Percentiles rank a stretch among this genome's conserved stretches.
Evolutionary conservation across 352 stramenopile species (phyloP).

Genomic region (Phytophthora hibernalis): DNA sequence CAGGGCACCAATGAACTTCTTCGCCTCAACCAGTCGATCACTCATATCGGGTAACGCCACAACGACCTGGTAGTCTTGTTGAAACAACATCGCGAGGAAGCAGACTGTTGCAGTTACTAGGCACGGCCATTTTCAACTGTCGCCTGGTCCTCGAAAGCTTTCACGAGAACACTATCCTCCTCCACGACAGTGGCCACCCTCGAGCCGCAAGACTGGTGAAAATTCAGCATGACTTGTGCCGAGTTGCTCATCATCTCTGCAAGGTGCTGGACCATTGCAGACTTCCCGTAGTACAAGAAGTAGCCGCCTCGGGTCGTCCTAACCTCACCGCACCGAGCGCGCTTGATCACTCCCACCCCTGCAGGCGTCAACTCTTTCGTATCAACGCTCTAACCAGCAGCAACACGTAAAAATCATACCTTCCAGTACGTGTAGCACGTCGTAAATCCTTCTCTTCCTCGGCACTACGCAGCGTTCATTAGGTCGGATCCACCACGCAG

Average conservation of each 20-base stretch:
- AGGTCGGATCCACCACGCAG: slow-evolving; percentile 3
- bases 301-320: slow-evolving; percentile 43
- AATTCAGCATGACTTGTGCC: slow-evolving; percentile 24
- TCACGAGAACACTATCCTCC: slow-evolving; percentile 54
- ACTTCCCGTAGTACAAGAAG: slow-evolving; percentile 69
- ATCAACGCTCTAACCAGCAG: not conserved
- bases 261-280: slow-evolving; percentile 50
- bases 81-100: slow-evolving; percentile 67
- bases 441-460: slow-evolving; percentile 76
- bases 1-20: slow-evolving; percentile 34
- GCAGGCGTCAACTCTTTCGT: slow-evolving; percentile 12
- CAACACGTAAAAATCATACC: slow-evolving; percentile 35
- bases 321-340: slow-evolving; percentile 45
- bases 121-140: slow-evolving; percentile 57
- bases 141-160: slow-evolving; percentile 56
- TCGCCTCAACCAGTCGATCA: slow-evolving; percentile 55
- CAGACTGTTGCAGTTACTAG: slow-evolving; percentile 59
- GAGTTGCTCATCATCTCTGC: slow-evolving; percentile 40
- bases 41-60: slow-evolving; percentile 47
- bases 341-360: slow-evolving; percentile 74
- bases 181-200: slow-evolving; percentile 29
- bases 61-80: slow-evolving; percentile 37
- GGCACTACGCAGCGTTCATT: slow-evolving; percentile 46
- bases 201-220: slow-evolving; percentile 18
- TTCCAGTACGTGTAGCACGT: slow-evolving; percentile 84